Evolutionary conservation across 2,329 filamentous ascomycete species (phyloP).

Genomic region (Massarina eburnea): DNA sequence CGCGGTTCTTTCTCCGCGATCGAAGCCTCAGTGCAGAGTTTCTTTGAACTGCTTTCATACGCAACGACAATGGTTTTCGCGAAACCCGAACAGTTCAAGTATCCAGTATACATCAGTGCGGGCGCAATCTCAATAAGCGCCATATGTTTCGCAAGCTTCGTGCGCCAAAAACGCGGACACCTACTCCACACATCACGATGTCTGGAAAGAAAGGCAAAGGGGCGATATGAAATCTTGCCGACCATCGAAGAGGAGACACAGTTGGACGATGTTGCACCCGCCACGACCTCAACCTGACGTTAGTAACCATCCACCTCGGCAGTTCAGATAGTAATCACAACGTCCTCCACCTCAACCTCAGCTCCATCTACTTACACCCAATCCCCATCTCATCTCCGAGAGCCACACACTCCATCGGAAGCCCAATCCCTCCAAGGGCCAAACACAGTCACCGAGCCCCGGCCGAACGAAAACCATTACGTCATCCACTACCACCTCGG

Average conservation of each 20-base stretch:
- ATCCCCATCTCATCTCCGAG: too few species aligned
- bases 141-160: constrained; percentile 58
- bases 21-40: constrained; percentile 68
- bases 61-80: constrained; percentile 66
- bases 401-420: background rate
- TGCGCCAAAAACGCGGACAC: constrained; percentile 62
- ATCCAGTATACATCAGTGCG: constrained; percentile 62
- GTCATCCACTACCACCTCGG: background rate
- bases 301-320: too few species aligned
- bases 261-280: background rate
- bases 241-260: constrained; percentile 18
- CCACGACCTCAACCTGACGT: background rate
- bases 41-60: constrained; percentile 70
- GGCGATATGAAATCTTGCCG: constrained; percentile 13
- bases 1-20: constrained; percentile 70
- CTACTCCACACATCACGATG: constrained; percentile 53
- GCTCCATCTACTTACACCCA: too few species aligned
- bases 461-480: background rate
- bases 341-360: too few species aligned
- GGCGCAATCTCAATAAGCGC: constrained; percentile 54
- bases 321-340: background rate
- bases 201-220: constrained; percentile 15
- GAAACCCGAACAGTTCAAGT: constrained; percentile 64
- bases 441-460: background rate
- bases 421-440: background rate